Conservation (phyloP, 306 rosid species). For the Begonia peltatifolia region DNA sequence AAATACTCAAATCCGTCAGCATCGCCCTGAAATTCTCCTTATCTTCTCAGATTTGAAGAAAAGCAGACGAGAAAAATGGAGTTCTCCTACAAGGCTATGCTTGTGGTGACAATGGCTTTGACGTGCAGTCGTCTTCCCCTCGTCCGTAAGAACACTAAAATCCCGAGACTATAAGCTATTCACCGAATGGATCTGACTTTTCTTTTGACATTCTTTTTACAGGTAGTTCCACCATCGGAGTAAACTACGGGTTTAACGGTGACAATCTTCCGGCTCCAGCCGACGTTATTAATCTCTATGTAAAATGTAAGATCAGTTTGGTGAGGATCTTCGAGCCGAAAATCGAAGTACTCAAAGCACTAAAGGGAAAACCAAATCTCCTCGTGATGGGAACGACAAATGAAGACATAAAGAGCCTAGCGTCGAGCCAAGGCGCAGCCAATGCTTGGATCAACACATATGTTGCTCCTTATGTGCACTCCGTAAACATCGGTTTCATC, state of each 20-base stretch:
- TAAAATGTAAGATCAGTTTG: background rate
- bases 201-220: background rate
- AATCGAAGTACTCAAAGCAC: slow-evolving; percentile 1
- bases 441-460: slow-evolving; percentile 16
- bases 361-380: background rate
- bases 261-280: slow-evolving; percentile 3
- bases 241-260: slow-evolving; percentile 9
- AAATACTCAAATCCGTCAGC: no score
- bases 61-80: no score
- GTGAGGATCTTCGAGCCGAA: slow-evolving; percentile 10
- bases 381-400: slow-evolving; percentile 3
- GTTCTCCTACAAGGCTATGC: no score
- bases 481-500: slow-evolving; percentile 4
- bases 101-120: no score
- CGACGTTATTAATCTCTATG: background rate
- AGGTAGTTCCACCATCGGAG: slow-evolving; percentile 5
- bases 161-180: no score
- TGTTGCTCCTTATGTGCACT: background rate
- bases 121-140: no score
- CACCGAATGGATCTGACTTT: no score
- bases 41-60: no score
- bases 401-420: slow-evolving; percentile 1
- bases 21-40: no score
- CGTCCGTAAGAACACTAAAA: no score
- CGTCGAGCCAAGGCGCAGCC: slow-evolving; percentile 10